Evolutionary conservation across 139 green algal species (phyloP).

Genomic region (Chlamydomonas sp.): DNA sequence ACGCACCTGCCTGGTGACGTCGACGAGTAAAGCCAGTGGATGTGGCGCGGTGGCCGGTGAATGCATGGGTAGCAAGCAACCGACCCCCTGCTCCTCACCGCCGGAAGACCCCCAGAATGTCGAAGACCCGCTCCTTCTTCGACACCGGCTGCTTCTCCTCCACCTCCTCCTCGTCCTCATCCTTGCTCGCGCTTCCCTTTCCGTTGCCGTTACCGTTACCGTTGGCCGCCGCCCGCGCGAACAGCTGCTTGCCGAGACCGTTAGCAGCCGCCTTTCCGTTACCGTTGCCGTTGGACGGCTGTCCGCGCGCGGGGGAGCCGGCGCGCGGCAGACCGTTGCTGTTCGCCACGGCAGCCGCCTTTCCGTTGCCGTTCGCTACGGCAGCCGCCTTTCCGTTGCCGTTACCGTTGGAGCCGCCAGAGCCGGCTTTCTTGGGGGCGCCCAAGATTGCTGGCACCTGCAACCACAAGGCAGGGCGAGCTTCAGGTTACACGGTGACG

Average conservation of each 20-base stretch:
- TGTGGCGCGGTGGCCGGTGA: no score
- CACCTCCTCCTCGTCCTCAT: background rate
- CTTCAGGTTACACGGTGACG: background rate
- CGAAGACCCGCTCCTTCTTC: constrained; percentile 7
- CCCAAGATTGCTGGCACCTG: constrained; percentile 9
- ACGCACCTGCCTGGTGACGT: background rate
- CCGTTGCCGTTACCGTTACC: constrained; percentile 7
- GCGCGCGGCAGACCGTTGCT: background rate
- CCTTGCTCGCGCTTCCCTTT: constrained; percentile 5
- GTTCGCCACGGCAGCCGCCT: background rate
- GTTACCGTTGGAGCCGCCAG: background rate
- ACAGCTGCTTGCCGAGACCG: background rate
- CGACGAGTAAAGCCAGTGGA: background rate
- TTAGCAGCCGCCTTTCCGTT: constrained; percentile 4
- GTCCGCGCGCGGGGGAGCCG: background rate
- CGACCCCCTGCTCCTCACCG: background rate
- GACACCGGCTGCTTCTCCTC: background rate
- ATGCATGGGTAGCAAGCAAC: background rate
- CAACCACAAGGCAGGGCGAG: background rate
- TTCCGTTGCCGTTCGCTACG: constrained; percentile 7
- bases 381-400: background rate
- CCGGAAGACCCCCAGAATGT: constrained; percentile 31
- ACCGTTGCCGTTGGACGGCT: constrained; percentile 16
- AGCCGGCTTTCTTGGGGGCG: background rate
- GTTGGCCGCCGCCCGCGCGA: background rate